Conservation (phyloP, 345 rosid species). For the Corchorus olitorius region DNA sequence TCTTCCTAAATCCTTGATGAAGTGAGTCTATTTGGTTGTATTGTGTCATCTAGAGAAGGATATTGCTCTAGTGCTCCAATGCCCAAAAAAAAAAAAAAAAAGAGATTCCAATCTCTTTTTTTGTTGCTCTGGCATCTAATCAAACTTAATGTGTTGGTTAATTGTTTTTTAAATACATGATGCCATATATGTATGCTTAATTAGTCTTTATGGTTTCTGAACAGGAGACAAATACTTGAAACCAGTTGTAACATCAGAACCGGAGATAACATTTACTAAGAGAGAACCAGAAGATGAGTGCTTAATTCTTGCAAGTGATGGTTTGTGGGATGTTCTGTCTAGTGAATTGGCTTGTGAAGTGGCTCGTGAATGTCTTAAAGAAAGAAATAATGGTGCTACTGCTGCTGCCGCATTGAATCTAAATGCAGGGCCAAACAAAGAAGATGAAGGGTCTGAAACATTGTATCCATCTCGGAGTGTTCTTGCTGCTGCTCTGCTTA, state of each 20-base stretch:
- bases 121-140: background rate
- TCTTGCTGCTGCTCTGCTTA: slow-evolving; percentile 65
- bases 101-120: background rate
- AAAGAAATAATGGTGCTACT: slow-evolving; percentile 18
- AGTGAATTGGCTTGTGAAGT: slow-evolving; percentile 66
- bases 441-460: slow-evolving; percentile 29
- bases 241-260: slow-evolving; percentile 65
- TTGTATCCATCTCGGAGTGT: slow-evolving; percentile 52
- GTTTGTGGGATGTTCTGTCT: slow-evolving; percentile 78
- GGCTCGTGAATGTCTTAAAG: slow-evolving; percentile 56
- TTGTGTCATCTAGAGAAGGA: background rate
- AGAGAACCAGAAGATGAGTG: slow-evolving; percentile 68
- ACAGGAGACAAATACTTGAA: slow-evolving; percentile 75
- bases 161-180: background rate
- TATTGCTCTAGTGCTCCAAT: background rate
- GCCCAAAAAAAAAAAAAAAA: background rate
- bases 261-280: slow-evolving; percentile 51
- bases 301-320: slow-evolving; percentile 74
- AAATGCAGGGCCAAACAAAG: slow-evolving; percentile 24
- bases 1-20: background rate
- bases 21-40: background rate
- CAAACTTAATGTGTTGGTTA: background rate
- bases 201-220: background rate
- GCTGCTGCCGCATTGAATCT: background rate
- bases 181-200: background rate